A percentile compares a stretch with the other conserved stretches of the same genome.
These are phyloP conservation scores for Pneumocystis wakefieldiae DNA, from an alignment of 1,139 yeast genomes.

Conservation along the genomic window DNA sequence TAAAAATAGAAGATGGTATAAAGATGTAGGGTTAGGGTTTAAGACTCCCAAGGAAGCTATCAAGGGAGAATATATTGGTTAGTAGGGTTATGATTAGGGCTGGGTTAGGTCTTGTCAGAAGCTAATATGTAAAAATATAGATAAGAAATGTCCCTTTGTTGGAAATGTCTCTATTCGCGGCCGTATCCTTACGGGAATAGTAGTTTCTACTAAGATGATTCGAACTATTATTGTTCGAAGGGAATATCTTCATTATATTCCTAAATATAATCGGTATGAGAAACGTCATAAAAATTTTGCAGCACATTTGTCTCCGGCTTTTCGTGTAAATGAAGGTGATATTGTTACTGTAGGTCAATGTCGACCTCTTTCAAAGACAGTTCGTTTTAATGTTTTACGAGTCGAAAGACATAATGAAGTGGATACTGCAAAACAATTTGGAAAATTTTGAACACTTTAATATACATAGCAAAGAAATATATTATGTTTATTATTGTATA, in stretches of 20 bases:
- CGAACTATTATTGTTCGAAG: conserved; percentile 99
- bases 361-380: conserved; percentile 99
- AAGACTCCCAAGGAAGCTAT: conserved; percentile 99
- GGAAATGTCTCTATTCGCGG: conserved; percentile 98
- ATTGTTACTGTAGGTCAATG: conserved; percentile 99
- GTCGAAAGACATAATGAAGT: conserved; percentile 71
- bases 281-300: conserved; percentile 99
- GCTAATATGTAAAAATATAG: conserved; percentile 6
- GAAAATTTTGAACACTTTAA: conserved; percentile 55
- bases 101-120: too few relatives aligned
- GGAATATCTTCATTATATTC: conserved; percentile 99
- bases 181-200: conserved; percentile 88
- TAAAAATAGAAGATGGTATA: conserved; percentile 84
- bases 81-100: too few relatives aligned
- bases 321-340: conserved; percentile 99
- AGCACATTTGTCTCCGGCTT: conserved; percentile 99
- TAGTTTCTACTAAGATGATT: conserved; percentile 99
- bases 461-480: conserved; percentile 7
- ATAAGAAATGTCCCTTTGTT: conserved; percentile 99
- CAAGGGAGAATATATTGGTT: conserved; percentile 88
- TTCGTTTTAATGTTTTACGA: conserved; percentile 96
- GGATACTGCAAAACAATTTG: conserved; percentile 69
- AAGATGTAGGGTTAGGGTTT: conserved; percentile 99
- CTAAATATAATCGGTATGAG: conserved; percentile 99
- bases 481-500: neutral